Base-by-base conservation (phyloP, 495 filamentous ascomycete species). In the Talaromyces ruber region DNA sequence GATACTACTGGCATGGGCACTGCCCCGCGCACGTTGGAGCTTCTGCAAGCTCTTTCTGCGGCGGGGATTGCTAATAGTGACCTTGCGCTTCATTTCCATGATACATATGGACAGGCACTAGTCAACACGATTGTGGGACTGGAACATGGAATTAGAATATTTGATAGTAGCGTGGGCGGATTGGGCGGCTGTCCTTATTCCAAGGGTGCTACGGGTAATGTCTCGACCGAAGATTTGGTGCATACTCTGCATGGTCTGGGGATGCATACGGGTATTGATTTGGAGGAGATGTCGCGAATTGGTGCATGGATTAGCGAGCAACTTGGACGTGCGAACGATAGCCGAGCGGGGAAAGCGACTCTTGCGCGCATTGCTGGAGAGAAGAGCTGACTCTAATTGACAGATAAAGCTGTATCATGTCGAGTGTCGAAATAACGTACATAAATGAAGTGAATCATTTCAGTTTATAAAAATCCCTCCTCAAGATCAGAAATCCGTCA, bases 1-100 rank as follows among this genome's bases (percentile, higher is more conserved):
- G 94, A 98, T 67, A 98, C 94, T 0, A 98, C 94, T 1, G 94
- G 94, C 7, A 96, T 97, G 90, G 94, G 95, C 6, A 98, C 94
- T 0, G 91, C 88, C 22, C 90, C 92, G 1, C 80, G 88, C 24
- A 94, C 90, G 0, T 79, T 82, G 66, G 82, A 86, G 67, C 79
- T 95, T 45, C 73, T 95, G 61, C 77, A 80, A 59, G 84, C 90
- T 21, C 79, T 97, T 68, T 78, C 80, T 24, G 84, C 86, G 4
- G 90, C 91, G 4, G 91, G 92, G 0, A 86, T 98, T 53, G 79
- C 86, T 50, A 87, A 82, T 37, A 86, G 89, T 65, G 92, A 95
- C 66, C 66, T 98, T 2, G 93, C 93, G 2, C 85, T 96, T 72
- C 94, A 98, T 68, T 97, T 97, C 70, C 94, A 98, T 65, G 92